Evolutionary conservation across 2,329 filamentous ascomycete species (phyloP).

Genomic region (Tolypocladium tundrense): DNA sequence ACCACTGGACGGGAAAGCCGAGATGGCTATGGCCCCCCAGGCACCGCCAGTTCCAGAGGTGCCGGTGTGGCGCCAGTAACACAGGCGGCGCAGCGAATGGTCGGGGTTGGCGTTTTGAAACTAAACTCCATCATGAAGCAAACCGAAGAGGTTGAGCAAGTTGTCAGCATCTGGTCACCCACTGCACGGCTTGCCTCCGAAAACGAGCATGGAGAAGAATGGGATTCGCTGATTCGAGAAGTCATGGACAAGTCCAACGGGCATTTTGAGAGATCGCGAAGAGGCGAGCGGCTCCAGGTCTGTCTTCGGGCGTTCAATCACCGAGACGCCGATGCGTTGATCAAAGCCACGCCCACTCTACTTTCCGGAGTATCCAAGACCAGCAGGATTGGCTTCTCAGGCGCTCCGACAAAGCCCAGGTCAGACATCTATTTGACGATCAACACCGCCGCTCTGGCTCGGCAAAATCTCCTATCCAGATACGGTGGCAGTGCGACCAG

Average conservation of each 20-base stretch:
- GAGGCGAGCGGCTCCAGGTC: slow-evolving; percentile 68
- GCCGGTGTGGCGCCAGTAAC: slow-evolving; percentile 11
- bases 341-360: slow-evolving; percentile 79
- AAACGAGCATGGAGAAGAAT: slow-evolving; percentile 52
- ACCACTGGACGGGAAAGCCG: slow-evolving; percentile 28
- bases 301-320: slow-evolving; percentile 70
- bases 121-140: slow-evolving; percentile 66
- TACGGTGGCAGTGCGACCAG: slow-evolving; percentile 65
- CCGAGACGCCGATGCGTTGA: slow-evolving; percentile 66
- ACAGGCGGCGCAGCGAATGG: slow-evolving; percentile 39
- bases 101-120: slow-evolving; percentile 69
- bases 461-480: slow-evolving; percentile 61
- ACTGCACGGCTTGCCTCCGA: slow-evolving; percentile 43
- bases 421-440: slow-evolving; percentile 94
- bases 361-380: slow-evolving; percentile 74
- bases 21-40: slow-evolving; percentile 37
- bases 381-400: slow-evolving; percentile 85
- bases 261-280: slow-evolving; percentile 61
- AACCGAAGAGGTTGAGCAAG: slow-evolving; percentile 61
- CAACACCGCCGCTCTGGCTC: slow-evolving; percentile 65
- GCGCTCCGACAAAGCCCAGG: slow-evolving; percentile 74
- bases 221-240: slow-evolving; percentile 62
- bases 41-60: slow-evolving; percentile 42
- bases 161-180: slow-evolving; percentile 68
- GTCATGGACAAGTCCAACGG: slow-evolving; percentile 66